Evolutionary conservation across 345 rosid species (phyloP).

Genomic region (Clarkia xantiana): DNA sequence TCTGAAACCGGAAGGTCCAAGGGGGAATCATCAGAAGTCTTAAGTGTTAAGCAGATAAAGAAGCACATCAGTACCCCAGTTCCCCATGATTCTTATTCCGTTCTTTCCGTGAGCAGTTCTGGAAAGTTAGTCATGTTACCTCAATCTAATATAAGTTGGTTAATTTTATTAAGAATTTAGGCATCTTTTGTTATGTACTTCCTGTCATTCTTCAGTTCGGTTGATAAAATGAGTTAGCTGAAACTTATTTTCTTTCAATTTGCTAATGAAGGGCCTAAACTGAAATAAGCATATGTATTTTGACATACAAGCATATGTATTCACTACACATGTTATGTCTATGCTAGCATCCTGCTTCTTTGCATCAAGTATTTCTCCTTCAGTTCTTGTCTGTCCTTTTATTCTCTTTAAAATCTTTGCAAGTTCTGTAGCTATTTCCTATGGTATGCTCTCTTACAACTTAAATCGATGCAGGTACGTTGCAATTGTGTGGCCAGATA

Average conservation of each 20-base stretch:
- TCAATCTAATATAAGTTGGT: not conserved
- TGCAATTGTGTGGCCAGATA: conserved; percentile 95
- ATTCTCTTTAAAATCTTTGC: not conserved
- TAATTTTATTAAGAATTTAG: not conserved
- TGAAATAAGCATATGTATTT: no score
- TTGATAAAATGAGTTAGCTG: no score
- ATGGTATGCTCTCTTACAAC: conserved; percentile 7
- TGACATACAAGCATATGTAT: no score
- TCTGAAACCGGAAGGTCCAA: conserved; percentile 68
- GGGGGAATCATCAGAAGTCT: conserved; percentile 64
- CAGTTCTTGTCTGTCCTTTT: no score
- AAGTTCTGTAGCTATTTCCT: not conserved
- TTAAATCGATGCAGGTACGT: conserved; percentile 61
- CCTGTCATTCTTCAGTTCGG: no score
- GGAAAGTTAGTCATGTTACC: conserved; percentile 63
- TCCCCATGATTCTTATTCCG: conserved; percentile 92
- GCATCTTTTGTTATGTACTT: not conserved
- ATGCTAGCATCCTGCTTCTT: no score
- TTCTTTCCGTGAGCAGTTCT: conserved; percentile 91
- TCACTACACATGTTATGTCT: no score
- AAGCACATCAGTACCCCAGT: conserved; percentile 88
- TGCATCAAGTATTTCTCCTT: no score
- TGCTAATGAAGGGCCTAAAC: no score
- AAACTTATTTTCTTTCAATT: not conserved
- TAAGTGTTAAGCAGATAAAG: conserved; percentile 74